A percentile compares a stretch with the other conserved stretches of the same genome.
phyloP scores from a whole-genome alignment of 257 asterid genomes.

The Solanum piurae region DNA sequence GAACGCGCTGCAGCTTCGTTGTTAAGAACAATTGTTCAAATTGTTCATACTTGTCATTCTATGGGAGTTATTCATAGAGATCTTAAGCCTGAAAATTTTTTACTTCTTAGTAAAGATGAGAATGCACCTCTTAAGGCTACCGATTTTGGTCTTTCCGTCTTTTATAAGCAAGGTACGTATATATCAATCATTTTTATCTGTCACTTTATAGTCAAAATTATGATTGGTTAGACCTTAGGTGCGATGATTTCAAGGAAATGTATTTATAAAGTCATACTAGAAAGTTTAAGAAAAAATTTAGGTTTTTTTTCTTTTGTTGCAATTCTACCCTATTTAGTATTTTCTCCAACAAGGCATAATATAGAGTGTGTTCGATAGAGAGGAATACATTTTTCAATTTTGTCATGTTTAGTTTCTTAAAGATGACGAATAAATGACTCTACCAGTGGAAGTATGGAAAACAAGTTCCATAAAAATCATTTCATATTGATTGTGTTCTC shows the following conservation, averaged over 20 bases:
- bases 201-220: background rate
- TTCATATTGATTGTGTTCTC: background rate
- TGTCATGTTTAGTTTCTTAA: background rate
- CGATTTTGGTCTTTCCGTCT: slow-evolving; percentile 74
- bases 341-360: background rate
- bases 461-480: background rate
- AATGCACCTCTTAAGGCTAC: slow-evolving; percentile 76
- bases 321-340: background rate
- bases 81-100: slow-evolving; percentile 85
- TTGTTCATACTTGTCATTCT: slow-evolving; percentile 74
- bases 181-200: background rate
- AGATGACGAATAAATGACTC: background rate
- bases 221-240: background rate
- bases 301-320: background rate
- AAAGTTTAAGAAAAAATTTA: background rate
- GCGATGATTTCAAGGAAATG: background rate
- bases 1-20: slow-evolving; percentile 79
- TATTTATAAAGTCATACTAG: background rate
- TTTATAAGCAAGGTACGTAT: slow-evolving; percentile 55
- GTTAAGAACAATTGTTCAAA: slow-evolving; percentile 68
- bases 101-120: slow-evolving; percentile 60
- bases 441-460: background rate
- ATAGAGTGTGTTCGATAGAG: background rate
- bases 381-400: background rate
- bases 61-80: slow-evolving; percentile 91